Conservation (phyloP, 2,329 filamentous ascomycete species). For the Beauveria australis region DNA sequence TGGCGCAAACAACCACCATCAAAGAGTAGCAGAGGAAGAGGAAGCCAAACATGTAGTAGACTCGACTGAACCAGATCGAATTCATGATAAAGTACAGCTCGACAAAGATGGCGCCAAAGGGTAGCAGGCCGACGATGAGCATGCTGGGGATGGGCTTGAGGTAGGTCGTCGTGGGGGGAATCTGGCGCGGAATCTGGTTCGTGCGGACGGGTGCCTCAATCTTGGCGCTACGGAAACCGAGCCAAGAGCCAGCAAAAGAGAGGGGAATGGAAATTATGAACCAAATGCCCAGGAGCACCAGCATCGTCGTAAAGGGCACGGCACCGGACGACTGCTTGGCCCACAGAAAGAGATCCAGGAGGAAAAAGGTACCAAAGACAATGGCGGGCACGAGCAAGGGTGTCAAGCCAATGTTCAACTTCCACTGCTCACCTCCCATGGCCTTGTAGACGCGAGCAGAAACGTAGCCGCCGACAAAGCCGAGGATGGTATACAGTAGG, state of each 20-base stretch:
- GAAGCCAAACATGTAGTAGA: constrained; percentile 99
- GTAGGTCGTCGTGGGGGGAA: constrained; percentile 76
- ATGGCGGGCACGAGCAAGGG: constrained; percentile 78
- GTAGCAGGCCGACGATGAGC: constrained; percentile 83
- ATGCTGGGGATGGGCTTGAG: constrained; percentile 83
- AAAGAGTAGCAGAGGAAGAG: constrained; percentile 94
- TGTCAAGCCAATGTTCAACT: constrained; percentile 82
- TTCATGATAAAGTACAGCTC: constrained; percentile 99
- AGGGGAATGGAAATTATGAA: constrained; percentile 93
- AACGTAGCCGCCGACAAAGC: constrained; percentile 84
- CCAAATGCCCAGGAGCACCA: constrained; percentile 89
- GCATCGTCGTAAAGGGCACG: constrained; percentile 94
- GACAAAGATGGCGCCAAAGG: constrained; percentile 94
- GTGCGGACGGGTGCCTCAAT: constrained; percentile 80
- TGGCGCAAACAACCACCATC: constrained; percentile 91
- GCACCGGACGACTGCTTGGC: constrained; percentile 85
- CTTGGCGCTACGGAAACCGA: constrained; percentile 71
- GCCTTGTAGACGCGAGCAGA: constrained; percentile 91
- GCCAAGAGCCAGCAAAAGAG: constrained; percentile 82
- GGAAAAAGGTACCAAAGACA: constrained; percentile 83
- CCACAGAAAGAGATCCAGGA: constrained; percentile 95
- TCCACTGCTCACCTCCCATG: constrained; percentile 88
- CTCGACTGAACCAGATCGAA: constrained; percentile 96
- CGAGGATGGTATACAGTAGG: constrained; percentile 85
- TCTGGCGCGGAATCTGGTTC: constrained; percentile 96